A percentile compares a stretch with the other conserved stretches of the same genome.
These are phyloP conservation scores for Anthracocystis panici-leucophaei DNA, from an alignment of 1,284 basidiomycete species.

Conservation along the genomic window DNA sequence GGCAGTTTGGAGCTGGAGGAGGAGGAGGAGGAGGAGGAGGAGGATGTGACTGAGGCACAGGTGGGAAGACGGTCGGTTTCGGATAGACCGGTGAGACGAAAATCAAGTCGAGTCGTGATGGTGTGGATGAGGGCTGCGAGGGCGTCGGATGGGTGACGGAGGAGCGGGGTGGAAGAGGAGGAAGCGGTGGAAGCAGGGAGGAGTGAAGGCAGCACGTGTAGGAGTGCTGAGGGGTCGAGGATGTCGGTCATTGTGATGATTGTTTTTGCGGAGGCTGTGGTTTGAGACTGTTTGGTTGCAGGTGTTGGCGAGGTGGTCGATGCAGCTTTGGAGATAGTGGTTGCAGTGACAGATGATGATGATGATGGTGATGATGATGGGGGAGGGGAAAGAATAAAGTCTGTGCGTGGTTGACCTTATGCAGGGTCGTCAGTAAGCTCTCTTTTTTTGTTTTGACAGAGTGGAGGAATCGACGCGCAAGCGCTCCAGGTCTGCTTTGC, in stretches of 20 bases:
- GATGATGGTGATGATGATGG: not conserved
- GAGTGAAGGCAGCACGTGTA: constrained; percentile 48
- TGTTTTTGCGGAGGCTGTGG: not conserved
- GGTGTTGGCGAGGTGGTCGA: not conserved
- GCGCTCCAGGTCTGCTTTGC: no score
- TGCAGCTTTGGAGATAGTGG: not conserved
- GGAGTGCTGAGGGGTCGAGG: constrained; percentile 57
- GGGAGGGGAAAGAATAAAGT: not conserved
- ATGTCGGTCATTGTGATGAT: constrained; percentile 27
- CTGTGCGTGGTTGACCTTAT: constrained; percentile 2
- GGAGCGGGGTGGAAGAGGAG: constrained; percentile 8
- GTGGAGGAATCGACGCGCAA: no score
- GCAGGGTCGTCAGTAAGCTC: no score
- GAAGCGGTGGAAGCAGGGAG: constrained; percentile 17
- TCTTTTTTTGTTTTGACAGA: no score
- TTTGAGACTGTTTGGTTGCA: not conserved
- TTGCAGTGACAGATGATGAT: not conserved
- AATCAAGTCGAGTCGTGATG: constrained; percentile 55
- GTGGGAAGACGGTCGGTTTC: constrained; percentile 46
- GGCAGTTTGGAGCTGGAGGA: constrained; percentile 15
- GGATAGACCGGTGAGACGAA: constrained; percentile 58
- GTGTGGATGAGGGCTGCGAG: constrained; percentile 57
- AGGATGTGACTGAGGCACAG: not conserved
- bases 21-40: not conserved
- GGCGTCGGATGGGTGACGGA: constrained; percentile 53